Percentiles rank a stretch among this genome's conserved stretches.
These are phyloP conservation scores for Rubroboletus pulcherrimus DNA, from an alignment of 768 basidiomycete species.

Conservation along the genomic window DNA sequence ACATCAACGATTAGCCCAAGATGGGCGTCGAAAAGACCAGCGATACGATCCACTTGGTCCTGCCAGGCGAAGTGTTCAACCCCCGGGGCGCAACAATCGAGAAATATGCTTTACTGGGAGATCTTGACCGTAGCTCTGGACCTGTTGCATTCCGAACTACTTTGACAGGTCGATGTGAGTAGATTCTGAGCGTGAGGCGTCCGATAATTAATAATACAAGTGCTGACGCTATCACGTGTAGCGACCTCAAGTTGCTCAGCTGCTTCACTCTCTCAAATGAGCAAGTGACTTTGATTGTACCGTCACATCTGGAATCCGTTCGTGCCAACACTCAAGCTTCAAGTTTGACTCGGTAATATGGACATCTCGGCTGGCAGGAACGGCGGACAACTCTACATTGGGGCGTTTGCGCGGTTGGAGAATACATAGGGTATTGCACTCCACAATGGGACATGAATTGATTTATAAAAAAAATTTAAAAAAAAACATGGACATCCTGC, in stretches of 20 bases:
- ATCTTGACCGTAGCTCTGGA: conserved; percentile 43
- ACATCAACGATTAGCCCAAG: conserved; percentile 66
- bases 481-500: background rate
- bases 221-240: conserved; percentile 1
- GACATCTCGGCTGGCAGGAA: background rate
- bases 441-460: too few species aligned
- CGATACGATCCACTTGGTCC: conserved; percentile 73
- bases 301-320: background rate
- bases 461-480: too few species aligned
- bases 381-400: too few species aligned
- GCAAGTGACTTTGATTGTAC: too few species aligned
- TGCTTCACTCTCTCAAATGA: background rate
- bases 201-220: background rate
- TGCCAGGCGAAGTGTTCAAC: conserved; percentile 27
- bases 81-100: background rate
- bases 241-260: background rate
- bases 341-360: background rate
- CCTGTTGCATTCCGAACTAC: conserved; percentile 13
- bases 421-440: too few species aligned
- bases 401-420: too few species aligned
- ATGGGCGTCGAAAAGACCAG: conserved; percentile 55
- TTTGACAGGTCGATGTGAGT: background rate
- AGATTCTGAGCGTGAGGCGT: background rate
- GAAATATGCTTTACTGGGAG: conserved; percentile 45
- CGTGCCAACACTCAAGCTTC: background rate